These are phyloP conservation scores for Eremothecium coryli DNA, from an alignment of 1,139 yeast species.

Conservation along the genomic window DNA sequence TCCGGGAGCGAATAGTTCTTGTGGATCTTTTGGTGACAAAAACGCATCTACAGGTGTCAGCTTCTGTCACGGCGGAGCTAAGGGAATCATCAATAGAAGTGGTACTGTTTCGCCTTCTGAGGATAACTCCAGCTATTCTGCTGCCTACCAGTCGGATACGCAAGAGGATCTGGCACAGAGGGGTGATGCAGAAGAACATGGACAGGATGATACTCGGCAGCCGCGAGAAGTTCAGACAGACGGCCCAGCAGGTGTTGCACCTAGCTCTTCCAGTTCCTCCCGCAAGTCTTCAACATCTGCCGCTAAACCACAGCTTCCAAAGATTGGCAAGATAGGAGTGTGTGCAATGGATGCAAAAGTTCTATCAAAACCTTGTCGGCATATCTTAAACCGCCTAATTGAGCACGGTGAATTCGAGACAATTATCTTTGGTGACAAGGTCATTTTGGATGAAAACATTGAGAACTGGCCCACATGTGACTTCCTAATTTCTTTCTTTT, in stretches of 20 bases:
- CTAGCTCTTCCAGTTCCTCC: constrained; percentile 21
- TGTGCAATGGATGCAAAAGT: constrained; percentile 99
- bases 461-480: constrained; percentile 99
- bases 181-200: constrained; percentile 1
- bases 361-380: constrained; percentile 89
- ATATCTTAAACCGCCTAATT: constrained; percentile 75
- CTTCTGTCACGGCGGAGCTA: background rate
- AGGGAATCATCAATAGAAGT: background rate
- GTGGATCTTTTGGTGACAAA: background rate
- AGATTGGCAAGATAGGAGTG: constrained; percentile 90
- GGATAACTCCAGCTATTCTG: background rate
- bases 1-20: background rate
- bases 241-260: constrained; percentile 8
- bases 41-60: background rate
- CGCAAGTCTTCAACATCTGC: constrained; percentile 28
- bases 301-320: constrained; percentile 46
- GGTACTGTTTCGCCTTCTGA: background rate
- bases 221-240: background rate
- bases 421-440: constrained; percentile 94
- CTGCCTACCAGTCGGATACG: background rate
- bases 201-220: constrained; percentile 1
- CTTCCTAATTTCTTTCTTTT: constrained; percentile 82
- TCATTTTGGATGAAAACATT: constrained; percentile 81
- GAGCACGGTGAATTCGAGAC: constrained; percentile 96
- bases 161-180: background rate